Percentiles rank a stretch among this genome's conserved stretches.
Evolutionary conservation across 164 flowering plant genomes (phyloP).

Genomic region (Magnolia officinalis): DNA sequence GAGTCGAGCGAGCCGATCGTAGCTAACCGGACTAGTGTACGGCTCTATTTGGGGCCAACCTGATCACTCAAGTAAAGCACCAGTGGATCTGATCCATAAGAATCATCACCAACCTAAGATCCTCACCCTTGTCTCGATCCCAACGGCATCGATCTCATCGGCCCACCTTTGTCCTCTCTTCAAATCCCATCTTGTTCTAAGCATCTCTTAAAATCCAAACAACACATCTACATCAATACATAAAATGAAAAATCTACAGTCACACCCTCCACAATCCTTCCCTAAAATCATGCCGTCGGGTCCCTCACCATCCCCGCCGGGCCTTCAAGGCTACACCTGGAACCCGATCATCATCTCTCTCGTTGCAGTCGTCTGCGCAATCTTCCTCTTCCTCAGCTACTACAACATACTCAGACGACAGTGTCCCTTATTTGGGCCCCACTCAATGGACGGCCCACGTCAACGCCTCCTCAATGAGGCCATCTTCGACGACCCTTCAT

Average conservation of each 20-base stretch:
- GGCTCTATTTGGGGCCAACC: too few relatives aligned
- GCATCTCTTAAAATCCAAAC: background rate
- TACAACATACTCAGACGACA: conserved; percentile 22
- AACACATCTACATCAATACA: background rate
- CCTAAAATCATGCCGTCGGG: background rate
- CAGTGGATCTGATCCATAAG: too few relatives aligned
- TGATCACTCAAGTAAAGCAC: too few relatives aligned
- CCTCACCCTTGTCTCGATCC: background rate
- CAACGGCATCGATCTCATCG: background rate
- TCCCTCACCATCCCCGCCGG: conserved; percentile 8
- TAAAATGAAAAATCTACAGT: background rate
- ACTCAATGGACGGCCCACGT: conserved; percentile 2
- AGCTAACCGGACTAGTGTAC: too few relatives aligned
- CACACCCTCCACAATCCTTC: background rate
- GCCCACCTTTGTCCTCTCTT: background rate
- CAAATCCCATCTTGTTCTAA: background rate
- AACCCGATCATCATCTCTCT: conserved; percentile 20
- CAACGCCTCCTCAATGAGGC: conserved; percentile 8
- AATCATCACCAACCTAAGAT: background rate
- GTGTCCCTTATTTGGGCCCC: conserved; percentile 3
- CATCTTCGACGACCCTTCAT: conserved; percentile 22
- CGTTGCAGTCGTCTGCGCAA: conserved; percentile 23
- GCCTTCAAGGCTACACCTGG: conserved; percentile 8
- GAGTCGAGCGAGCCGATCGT: too few relatives aligned
- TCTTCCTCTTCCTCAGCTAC: conserved; percentile 29